Evolutionary conservation across 1,284 basidiomycete species (phyloP).

Genomic region (Marasmius fiardii): DNA sequence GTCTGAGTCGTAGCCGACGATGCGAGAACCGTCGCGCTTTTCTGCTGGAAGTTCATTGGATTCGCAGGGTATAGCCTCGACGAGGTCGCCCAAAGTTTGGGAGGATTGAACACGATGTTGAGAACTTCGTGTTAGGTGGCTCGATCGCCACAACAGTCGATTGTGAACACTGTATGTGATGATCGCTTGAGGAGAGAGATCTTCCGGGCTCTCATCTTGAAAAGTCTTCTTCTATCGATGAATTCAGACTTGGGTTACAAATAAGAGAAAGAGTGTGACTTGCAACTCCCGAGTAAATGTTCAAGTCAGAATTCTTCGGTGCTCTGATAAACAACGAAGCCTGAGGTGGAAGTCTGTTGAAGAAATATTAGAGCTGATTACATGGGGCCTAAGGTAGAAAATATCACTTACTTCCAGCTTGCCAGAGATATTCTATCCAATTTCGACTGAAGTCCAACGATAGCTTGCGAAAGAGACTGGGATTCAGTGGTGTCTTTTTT

Average conservation of each 20-base stretch:
- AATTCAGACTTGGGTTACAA: conserved; percentile 1
- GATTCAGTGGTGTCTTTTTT: conserved; percentile 44
- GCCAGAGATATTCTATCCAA: conserved; percentile 47
- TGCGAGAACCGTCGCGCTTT: conserved; percentile 27
- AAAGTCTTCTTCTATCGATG: conserved; percentile 28
- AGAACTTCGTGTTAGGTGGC: conserved; percentile 57
- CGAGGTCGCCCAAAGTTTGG: conserved; percentile 67
- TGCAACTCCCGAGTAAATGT: conserved; percentile 50
- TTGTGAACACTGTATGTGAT: conserved; percentile 59
- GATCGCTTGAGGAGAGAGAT: conserved; percentile 35
- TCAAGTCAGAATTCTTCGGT: conserved; percentile 62
- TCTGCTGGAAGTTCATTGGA: conserved; percentile 53
- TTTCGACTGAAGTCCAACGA: conserved; percentile 41
- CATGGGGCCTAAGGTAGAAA: neutral
- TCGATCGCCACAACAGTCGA: conserved; percentile 57
- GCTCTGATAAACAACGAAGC: conserved; percentile 60
- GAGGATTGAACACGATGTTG: conserved; percentile 67
- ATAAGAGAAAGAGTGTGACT: conserved; percentile 12
- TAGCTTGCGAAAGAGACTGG: conserved; percentile 31
- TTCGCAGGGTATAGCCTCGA: conserved; percentile 57
- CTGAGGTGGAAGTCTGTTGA: conserved; percentile 44
- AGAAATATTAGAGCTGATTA: conserved; percentile 6
- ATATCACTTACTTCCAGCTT: conserved; percentile 56
- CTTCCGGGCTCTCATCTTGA: conserved; percentile 18
- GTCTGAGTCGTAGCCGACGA: conserved; percentile 31